Base-by-base conservation (phyloP, 805 yeast genomes). In the Brettanomyces naardenensis region DNA sequence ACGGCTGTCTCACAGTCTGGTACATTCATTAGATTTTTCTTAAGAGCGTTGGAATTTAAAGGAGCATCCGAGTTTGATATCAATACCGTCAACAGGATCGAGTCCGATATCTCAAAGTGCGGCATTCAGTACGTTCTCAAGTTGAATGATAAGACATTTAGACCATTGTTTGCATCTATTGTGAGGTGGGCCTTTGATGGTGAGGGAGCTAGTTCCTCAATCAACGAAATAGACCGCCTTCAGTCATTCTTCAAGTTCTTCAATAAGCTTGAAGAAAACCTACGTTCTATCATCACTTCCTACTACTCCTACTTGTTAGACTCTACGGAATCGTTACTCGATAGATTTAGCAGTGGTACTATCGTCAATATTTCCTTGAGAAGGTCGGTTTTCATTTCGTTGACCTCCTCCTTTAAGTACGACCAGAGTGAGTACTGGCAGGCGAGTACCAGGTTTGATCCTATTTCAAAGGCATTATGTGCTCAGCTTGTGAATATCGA, bases 401-500 rank as follows among this genome's bases (percentile, higher is more conserved):
- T 92, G 45, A 74, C 80, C 0, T 71, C 86, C 1, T 82, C 96
- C 2, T 88, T 92, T 66, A 84, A 80, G 52, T 81, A 78, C 53
- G 97, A 90, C 54, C 85, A 80, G 53, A 95, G 84, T 50, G 98
- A 92, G 52, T 92, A 85, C 64, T 92, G 99, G 99, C 80, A 83
- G 41, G 77, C 87, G 32, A 81, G 80, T 37, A 75, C 87, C 19
- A 75, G 98, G 56, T 92, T 87, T 56, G 94, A 83, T 28, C 62
- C 75, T 36, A 70, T 88, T 19, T 71, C 80, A 13, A 68, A 60
- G 28, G 71, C 82, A 3, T 68, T 92, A 44, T 64, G 83, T 41
- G 62, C 62, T 19, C 96, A 88, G 64, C 65, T 89, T 45, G 51
- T 62, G 5, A 74, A 70, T 49, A 71, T 86, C 43, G 95, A 86